Evolutionary conservation across 1,284 basidiomycete genomes (phyloP).

Genomic region (Fomitiporia mediterranea): DNA sequence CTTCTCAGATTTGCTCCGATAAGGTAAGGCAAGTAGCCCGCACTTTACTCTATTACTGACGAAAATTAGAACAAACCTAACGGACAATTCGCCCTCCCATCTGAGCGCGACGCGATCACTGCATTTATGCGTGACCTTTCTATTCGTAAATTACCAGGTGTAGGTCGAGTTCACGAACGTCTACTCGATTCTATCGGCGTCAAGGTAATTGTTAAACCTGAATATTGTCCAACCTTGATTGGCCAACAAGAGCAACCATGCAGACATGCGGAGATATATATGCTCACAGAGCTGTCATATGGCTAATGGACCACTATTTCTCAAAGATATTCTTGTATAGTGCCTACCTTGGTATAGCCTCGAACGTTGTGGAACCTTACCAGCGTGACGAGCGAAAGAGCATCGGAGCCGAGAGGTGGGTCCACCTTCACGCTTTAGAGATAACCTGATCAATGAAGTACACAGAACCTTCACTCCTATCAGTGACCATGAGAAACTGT

Average conservation of each 20-base stretch:
- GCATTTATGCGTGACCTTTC: constrained; percentile 72
- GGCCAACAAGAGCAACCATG: background rate
- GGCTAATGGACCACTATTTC: constrained; percentile 82
- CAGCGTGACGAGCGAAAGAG: constrained; percentile 81
- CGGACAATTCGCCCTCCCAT: constrained; percentile 79
- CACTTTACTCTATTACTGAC: background rate
- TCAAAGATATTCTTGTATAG: constrained; percentile 69
- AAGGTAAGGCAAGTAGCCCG: constrained; percentile 41
- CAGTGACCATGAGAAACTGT: constrained; percentile 57
- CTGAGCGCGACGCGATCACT: constrained; percentile 59
- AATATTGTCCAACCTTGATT: background rate
- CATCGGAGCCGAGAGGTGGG: constrained; percentile 81
- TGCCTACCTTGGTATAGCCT: constrained; percentile 80
- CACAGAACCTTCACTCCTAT: constrained; percentile 73
- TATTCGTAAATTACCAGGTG: constrained; percentile 82
- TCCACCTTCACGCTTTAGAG: constrained; percentile 2
- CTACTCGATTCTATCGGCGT: constrained; percentile 83
- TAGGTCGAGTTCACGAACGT: constrained; percentile 84
- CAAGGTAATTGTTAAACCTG: constrained; percentile 43
- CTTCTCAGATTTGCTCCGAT: constrained; percentile 82
- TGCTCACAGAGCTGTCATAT: constrained; percentile 62
- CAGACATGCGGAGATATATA: constrained; percentile 88
- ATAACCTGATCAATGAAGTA: background rate
- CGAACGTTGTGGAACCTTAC: constrained; percentile 72
- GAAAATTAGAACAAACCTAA: constrained; percentile 82